Base-by-base conservation (phyloP, 305 asterid species). In the Fraxinus sp. region DNA sequence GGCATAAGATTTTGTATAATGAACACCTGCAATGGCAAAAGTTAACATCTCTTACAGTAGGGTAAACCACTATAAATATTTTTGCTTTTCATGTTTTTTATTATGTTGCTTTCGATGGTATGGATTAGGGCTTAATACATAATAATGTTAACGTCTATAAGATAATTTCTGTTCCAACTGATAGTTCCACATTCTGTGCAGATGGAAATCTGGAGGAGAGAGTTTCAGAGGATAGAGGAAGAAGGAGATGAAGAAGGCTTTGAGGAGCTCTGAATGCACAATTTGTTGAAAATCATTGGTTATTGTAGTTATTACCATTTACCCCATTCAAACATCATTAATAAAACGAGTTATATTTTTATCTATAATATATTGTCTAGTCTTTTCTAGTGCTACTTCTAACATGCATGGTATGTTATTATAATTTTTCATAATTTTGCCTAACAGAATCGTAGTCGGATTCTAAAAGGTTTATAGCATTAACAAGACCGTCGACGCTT, bases 171-270 rank as follows among this genome's bases (percentile, higher is more conserved):
- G 20, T 68, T 4, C 74, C 7, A 18, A 24, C 16, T 41, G 77
- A 82, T 73, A 32, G 37, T 74, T 26, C 37, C 74, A 33, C 39
- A 72, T 74, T 81, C 30, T 80, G 30, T 75, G 33, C 94, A 93
- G 98, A 89, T 93, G 97, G 96, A 90, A 80, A 75, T 83, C 66
- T 95, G 98, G 98, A 90, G 98, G 81, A 91, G 88, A 81, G 97
- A 92, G 87, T 87, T 90, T 72, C 87, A 78, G 79, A 90, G 98
- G 87, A 85, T 95, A 74, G 98, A 95, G 86, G 98, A 90, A 83
- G 98, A 87, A 80, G 97, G 90, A 1, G 98, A 92, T 83, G 98
- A 95, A 90, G 98, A 95, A 74, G 98, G 98, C 30, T 94, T 94
- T 81, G 98, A 94, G 82, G 98, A 95, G 91, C 93, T 93, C 81